Percentiles rank a stretch among this genome's conserved stretches.
These are phyloP conservation scores for Bimuria novae-zelandiae DNA, from an alignment of 2,329 filamentous ascomycete genomes.

Conservation along the genomic window DNA sequence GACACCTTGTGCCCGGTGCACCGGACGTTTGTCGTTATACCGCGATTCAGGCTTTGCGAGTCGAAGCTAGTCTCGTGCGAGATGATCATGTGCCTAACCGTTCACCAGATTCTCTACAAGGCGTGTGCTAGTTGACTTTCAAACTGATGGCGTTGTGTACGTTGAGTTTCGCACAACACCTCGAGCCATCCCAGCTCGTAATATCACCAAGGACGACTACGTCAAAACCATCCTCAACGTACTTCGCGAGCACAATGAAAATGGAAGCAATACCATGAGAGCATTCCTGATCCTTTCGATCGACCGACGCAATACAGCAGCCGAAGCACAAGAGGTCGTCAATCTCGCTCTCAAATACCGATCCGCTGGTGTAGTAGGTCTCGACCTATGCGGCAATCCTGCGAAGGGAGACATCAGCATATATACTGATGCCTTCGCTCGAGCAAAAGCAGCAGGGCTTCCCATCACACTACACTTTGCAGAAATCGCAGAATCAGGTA, in stretches of 20 bases:
- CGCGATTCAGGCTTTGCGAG: neutral
- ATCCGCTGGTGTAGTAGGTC: constrained; percentile 65
- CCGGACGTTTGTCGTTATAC: neutral
- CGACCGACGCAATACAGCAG: constrained; percentile 66
- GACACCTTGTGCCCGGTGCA: neutral
- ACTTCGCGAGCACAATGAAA: constrained; percentile 59
- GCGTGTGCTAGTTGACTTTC: constrained; percentile 63
- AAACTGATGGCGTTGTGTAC: constrained; percentile 73
- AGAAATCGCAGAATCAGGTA: constrained; percentile 64
- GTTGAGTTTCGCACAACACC: constrained; percentile 82
- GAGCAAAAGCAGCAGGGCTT: constrained; percentile 61
- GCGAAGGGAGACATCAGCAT: constrained; percentile 63
- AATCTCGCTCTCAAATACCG: constrained; percentile 64
- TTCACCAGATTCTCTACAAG: constrained; percentile 61
- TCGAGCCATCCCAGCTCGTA: constrained; percentile 60
- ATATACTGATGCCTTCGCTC: constrained; percentile 63
- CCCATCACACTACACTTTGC: constrained; percentile 78
- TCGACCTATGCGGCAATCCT: constrained; percentile 82
- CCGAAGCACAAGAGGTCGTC: constrained; percentile 67
- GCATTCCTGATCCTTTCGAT: constrained; percentile 74
- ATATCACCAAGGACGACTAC: constrained; percentile 67
- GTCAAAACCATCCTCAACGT: constrained; percentile 67
- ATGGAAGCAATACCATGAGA: constrained; percentile 52
- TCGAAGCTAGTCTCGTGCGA: neutral
- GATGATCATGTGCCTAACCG: constrained; percentile 9